Conservation (phyloP, 345 rosid genomes). For the Acer saccharum region DNA sequence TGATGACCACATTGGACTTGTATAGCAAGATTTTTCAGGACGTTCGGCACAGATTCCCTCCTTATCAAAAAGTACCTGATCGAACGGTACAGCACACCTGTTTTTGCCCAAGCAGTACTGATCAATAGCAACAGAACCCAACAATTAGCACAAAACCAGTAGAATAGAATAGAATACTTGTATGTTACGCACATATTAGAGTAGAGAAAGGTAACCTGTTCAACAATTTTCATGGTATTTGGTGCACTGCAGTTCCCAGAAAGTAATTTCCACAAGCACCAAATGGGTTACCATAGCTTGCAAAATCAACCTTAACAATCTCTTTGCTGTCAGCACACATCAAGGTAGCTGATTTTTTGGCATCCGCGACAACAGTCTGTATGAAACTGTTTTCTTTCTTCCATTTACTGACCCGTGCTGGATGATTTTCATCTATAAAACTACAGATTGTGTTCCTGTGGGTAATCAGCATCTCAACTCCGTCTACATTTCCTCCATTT, state of each 20-base stretch:
- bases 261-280: slow-evolving; percentile 42
- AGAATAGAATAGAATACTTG: neutral
- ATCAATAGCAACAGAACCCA: slow-evolving; percentile 1
- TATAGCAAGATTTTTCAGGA: slow-evolving; percentile 34
- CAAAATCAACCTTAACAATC: slow-evolving; percentile 38
- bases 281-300: slow-evolving; percentile 48
- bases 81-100: slow-evolving; percentile 34
- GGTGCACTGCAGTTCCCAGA: slow-evolving; percentile 42
- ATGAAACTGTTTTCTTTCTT: slow-evolving; percentile 26
- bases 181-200: neutral
- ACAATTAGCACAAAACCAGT: neutral
- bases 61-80: slow-evolving; percentile 23
- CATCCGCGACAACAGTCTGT: slow-evolving; percentile 19
- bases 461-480: slow-evolving; percentile 36
- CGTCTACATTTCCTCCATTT: slow-evolving; percentile 37
- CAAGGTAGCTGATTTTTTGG: slow-evolving; percentile 30
- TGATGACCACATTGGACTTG: slow-evolving; percentile 35
- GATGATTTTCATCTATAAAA: slow-evolving; percentile 33
- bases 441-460: slow-evolving; percentile 51
- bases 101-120: slow-evolving; percentile 45
- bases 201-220: slow-evolving; percentile 19
- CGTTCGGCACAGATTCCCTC: slow-evolving; percentile 27
- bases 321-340: slow-evolving; percentile 30
- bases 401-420: slow-evolving; percentile 33
- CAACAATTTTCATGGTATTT: slow-evolving; percentile 32